Evolutionary conservation across 495 filamentous ascomycete species (phyloP), one percentile per base, ranked within the genome.

Genomic region (Aspergillus egyptiacus): DNA sequence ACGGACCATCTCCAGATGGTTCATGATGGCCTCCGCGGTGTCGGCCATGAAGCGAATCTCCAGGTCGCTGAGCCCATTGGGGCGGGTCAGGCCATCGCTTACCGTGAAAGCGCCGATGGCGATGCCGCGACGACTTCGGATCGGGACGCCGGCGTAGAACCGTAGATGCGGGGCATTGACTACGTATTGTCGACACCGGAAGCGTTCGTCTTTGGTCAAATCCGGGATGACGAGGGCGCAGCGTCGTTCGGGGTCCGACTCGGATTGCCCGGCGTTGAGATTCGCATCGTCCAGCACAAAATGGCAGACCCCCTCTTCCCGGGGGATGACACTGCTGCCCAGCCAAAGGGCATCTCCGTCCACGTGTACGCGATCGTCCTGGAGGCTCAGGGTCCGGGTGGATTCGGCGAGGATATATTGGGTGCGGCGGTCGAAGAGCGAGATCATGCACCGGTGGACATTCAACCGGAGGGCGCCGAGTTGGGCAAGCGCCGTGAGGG

Each of bases 381-480:
- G 56, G 3, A 80, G 59, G 8, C 76, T 76, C 1, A 79, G 44
- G 1, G 73, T 71, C n/a, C 66, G 68, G 5, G 80, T 80, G 3
- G 80, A 79, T 52, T 86, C 82, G 8, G 82, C 76, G 7, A 85
- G 64, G 27, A 85, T 65, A 46, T 82, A 75, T 53, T 82, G 75
- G 22, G 70, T 57, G 13, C 70, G 67, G 19, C 65, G 65, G 54
- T 77, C 80, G 48, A 83, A 77, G 17, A 86, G 66, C 0, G 77
- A 80, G 23, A 85, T 73, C 45, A 83, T 61, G 19, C 61, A 66
- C 5, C 80, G 77, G 27, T 71, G 65, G 27, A 65, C 66, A 25
- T 76, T 67, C 32, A 84, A 57, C 6, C 77, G 69, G 18, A 78
- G 63, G 20, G 75, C 65, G 0, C 74, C 79, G 18, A 86, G 59